Evolutionary conservation across 768 basidiomycete genomes (phyloP), one percentile per base, ranked within the genome.

Genomic region (Kwoniella shandongensis): DNA sequence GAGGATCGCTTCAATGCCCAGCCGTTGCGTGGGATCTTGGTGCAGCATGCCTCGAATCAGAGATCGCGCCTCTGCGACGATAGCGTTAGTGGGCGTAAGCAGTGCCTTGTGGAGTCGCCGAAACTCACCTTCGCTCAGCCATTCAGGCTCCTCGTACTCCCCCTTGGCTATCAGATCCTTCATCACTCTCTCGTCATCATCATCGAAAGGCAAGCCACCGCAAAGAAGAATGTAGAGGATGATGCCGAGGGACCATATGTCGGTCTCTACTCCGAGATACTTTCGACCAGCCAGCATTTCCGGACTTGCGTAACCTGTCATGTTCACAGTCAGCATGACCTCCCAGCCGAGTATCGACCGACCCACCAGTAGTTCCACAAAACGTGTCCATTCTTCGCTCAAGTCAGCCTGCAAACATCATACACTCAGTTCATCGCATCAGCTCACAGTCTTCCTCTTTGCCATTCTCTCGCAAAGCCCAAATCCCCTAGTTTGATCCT

Each of bases 401-500:
- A 81, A 80, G 61, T 93, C 88, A 76, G 87, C 54, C 6, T 18
- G n/a, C 5, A 8, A 47, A n/a, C 48, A 15, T 32, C 17, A 38
- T 26, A 32, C 32, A 32, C 32, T n/a, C n/a, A n/a, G 8, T 15
- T 6, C 15, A 20, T 13, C 36, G 22, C 42, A 32, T 26, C 39
- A 29, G 55, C 70, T 66, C 56, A 72, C 68, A 72, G 54, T 59
- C 62, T 61, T 13, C 75, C 73, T 52, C 60, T 73, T 23, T 63
- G 54, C 67, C 68, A 94, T 78, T 94, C 92, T 35, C 92, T 82
- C 12, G 91, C 93, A 70, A 97, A 96, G 3, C 92, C 92, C 75
- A 97, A 88, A 76, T 97, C 92, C 2, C 91, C 91, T 12, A 97
- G 83, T 76, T 96, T 97, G 67, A 97, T 85, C 53, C 88, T 83